Evolutionary conservation across 257 asterid genomes (phyloP).

Genomic region (Solanum sitiens): DNA sequence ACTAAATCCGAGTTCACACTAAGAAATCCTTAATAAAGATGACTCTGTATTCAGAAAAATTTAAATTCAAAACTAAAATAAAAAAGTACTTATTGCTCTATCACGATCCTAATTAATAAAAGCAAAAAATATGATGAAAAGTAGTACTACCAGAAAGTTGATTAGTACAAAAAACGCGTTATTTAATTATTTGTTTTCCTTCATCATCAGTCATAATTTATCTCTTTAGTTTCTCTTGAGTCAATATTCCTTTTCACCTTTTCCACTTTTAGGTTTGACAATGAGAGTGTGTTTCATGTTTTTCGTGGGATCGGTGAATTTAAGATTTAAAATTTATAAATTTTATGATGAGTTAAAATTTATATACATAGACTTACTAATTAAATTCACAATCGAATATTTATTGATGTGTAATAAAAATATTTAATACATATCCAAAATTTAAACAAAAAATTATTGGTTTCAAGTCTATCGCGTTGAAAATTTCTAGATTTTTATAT

Average conservation of each 20-base stretch:
- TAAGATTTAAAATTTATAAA: neutral
- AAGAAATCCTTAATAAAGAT: too few relatives aligned
- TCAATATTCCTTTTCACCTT: neutral
- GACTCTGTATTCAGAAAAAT: too few relatives aligned
- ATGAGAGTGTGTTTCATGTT: neutral
- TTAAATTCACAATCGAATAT: neutral
- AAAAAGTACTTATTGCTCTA: too few relatives aligned
- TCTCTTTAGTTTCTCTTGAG: neutral
- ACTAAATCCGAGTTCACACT: too few relatives aligned
- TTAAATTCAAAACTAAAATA: accelerated
- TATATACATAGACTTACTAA: neutral
- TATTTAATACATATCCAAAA: neutral
- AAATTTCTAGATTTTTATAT: too few relatives aligned
- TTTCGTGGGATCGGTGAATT: accelerated
- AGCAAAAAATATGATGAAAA: neutral
- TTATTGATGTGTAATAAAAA: neutral
- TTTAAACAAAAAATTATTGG: neutral
- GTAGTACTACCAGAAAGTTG: neutral
- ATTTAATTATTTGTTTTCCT: neutral
- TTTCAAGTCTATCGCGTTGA: too few relatives aligned
- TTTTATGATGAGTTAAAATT: neutral
- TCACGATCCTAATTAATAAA: neutral
- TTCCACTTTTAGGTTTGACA: neutral
- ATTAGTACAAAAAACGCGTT: neutral
- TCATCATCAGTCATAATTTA: neutral